phyloP scores from a whole-genome alignment of 2,329 filamentous ascomycete genomes.

The Pseudohalonectria lignicola region DNA sequence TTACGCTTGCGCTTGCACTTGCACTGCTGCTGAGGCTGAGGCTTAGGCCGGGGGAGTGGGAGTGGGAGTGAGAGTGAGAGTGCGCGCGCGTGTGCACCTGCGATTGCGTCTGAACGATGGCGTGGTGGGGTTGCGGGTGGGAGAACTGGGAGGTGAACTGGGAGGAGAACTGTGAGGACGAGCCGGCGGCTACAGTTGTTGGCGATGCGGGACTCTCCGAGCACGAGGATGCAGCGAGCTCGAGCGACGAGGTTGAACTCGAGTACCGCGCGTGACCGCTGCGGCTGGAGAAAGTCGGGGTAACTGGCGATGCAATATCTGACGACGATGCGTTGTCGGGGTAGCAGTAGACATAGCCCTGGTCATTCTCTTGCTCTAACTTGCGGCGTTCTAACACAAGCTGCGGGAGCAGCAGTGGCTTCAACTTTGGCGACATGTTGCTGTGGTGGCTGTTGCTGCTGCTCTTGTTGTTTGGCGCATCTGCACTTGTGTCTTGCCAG shows the following conservation, averaged over 20 bases:
- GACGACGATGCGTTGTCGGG: conserved; percentile 47
- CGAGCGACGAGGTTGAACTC: conserved; percentile 71
- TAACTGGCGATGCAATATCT: conserved; percentile 58
- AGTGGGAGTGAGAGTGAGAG: no score
- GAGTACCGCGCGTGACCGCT: conserved; percentile 45
- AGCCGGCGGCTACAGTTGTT: no score
- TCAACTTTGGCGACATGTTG: conserved; percentile 36
- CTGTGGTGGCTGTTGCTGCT: neutral
- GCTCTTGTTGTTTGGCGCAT: no score
- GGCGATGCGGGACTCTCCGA: conserved; percentile 43
- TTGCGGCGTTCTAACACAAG: conserved; percentile 39
- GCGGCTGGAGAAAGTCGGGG: conserved; percentile 51
- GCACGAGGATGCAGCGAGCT: conserved; percentile 31
- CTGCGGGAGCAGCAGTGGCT: conserved; percentile 41
- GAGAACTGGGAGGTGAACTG: no score
- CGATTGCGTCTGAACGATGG: conserved; percentile 3
- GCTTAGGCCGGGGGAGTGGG: no score
- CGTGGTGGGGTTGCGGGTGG: neutral
- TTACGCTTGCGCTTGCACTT: conserved; percentile 20
- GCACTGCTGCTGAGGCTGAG: conserved; percentile 18
- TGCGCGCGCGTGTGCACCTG: neutral
- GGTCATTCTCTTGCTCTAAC: conserved; percentile 23
- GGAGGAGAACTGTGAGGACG: no score
- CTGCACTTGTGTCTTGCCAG: no score
- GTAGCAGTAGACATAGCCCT: conserved; percentile 29